Evolutionary conservation across 2,329 filamentous ascomycete genomes (phyloP).

Genomic region (Canariomyces notabilis): DNA sequence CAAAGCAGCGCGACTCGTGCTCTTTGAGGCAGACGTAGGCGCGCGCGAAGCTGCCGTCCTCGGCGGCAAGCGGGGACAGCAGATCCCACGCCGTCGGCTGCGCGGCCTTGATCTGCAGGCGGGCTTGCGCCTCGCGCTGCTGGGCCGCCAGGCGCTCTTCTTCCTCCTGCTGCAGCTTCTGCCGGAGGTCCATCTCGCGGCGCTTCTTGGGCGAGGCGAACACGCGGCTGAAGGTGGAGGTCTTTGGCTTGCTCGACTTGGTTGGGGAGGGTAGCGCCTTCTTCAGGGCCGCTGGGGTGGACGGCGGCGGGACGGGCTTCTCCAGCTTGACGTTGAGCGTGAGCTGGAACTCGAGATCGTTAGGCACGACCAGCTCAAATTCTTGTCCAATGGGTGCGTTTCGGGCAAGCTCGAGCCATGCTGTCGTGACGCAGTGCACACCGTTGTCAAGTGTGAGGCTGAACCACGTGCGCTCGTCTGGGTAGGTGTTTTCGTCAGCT

Average conservation of each 20-base stretch:
- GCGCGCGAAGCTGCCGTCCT: constrained; percentile 90
- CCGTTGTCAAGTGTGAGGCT: constrained; percentile 97
- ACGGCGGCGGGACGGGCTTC: constrained; percentile 58
- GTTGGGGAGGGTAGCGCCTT: constrained; percentile 51
- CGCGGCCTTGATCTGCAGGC: constrained; percentile 43
- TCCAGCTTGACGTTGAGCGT: constrained; percentile 94
- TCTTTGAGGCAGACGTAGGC: constrained; percentile 92
- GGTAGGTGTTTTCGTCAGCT: constrained; percentile 17
- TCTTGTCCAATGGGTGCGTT: constrained; percentile 95
- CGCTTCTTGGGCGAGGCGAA: constrained; percentile 95
- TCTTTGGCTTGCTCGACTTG: constrained; percentile 65
- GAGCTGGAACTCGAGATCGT: constrained; percentile 97
- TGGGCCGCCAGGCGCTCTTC: constrained; percentile 65
- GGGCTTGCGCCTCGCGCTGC: constrained; percentile 59
- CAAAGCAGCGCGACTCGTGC: constrained; percentile 82
- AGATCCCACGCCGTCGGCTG: constrained; percentile 79
- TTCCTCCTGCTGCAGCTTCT: constrained; percentile 77
- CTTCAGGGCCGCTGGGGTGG: constrained; percentile 25
- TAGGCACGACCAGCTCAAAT: constrained; percentile 94
- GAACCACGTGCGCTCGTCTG: constrained; percentile 88
- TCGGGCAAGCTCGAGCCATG: constrained; percentile 87
- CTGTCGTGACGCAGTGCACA: constrained; percentile 93
- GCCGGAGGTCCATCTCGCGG: constrained; percentile 82
- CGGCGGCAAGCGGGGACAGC: constrained; percentile 76
- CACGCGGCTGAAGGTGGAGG: constrained; percentile 84